phyloP scores from a whole-genome alignment of 345 rosid genomes.

The Capsella bursapastoris region DNA sequence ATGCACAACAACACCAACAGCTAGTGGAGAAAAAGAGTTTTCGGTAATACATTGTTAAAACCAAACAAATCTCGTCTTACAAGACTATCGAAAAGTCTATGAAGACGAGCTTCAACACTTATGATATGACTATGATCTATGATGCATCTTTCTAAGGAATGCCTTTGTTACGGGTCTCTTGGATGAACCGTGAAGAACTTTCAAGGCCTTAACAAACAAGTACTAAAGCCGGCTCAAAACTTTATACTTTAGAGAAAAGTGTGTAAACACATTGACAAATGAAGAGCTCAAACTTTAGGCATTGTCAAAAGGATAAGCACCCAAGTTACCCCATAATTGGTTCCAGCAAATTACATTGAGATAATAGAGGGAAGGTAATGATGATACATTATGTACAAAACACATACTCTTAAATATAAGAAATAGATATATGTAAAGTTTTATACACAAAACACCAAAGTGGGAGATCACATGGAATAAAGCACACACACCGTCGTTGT shows the following conservation, averaged over 20 bases:
- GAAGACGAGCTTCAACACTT: too few species aligned
- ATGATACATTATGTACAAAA: slow-evolving; percentile 33
- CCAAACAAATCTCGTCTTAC: too few species aligned
- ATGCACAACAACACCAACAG: too few species aligned
- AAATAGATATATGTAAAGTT: slow-evolving; percentile 28
- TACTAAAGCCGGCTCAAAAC: too few species aligned
- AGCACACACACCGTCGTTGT: slow-evolving; percentile 37
- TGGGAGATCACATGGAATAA: slow-evolving; percentile 42
- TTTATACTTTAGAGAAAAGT: not conserved
- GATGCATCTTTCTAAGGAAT: too few species aligned
- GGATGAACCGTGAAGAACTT: too few species aligned
- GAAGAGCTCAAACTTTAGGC: slow-evolving; percentile 26
- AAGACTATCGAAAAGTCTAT: too few species aligned
- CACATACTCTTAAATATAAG: not conserved
- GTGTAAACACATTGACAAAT: slow-evolving; percentile 33
- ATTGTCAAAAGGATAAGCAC: slow-evolving; percentile 40
- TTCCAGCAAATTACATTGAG: slow-evolving; percentile 39
- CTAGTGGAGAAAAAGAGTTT: too few species aligned
- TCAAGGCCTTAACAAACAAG: too few species aligned
- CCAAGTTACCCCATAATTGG: slow-evolving; percentile 34
- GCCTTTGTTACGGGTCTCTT: too few species aligned
- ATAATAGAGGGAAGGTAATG: slow-evolving; percentile 28
- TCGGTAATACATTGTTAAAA: too few species aligned
- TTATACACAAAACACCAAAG: slow-evolving; percentile 36
- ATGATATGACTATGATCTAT: too few species aligned